Evolutionary conservation across 495 filamentous ascomycete species (phyloP).

Genomic region (Letharia lupina): DNA sequence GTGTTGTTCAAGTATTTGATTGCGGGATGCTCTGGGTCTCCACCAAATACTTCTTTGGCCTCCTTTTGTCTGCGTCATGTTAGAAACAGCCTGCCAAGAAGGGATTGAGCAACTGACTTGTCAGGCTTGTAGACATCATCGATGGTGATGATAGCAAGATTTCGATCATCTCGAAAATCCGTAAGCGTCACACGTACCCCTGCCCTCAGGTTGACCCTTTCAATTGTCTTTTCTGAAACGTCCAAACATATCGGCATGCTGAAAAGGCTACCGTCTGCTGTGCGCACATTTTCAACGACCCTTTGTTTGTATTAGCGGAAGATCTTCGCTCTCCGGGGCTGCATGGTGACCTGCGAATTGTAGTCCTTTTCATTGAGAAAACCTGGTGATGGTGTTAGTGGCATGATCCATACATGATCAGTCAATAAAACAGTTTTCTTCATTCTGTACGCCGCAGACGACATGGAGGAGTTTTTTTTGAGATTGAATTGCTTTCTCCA

Average conservation of each 20-base stretch:
- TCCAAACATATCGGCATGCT: slow-evolving; percentile 96
- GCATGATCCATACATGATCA: slow-evolving; percentile 26
- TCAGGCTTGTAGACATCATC: slow-evolving; percentile 94
- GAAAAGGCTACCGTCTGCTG: slow-evolving; percentile 86
- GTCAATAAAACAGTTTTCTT: background rate
- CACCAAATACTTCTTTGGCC: slow-evolving; percentile 89
- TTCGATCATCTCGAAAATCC: slow-evolving; percentile 92
- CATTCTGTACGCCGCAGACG: background rate
- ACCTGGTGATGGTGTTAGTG: slow-evolving; percentile 43
- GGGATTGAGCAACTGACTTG: slow-evolving; percentile 55
- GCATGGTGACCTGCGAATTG: slow-evolving; percentile 56
- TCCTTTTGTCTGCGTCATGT: slow-evolving; percentile 61
- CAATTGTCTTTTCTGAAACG: slow-evolving; percentile 61
- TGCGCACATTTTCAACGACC: slow-evolving; percentile 77
- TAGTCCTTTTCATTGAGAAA: slow-evolving; percentile 98
- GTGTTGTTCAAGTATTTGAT: slow-evolving; percentile 78
- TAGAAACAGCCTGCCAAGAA: slow-evolving; percentile 26
- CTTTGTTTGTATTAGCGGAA: slow-evolving; percentile 37
- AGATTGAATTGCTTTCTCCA: background rate
- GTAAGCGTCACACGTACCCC: slow-evolving; percentile 78
- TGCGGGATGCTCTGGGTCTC: slow-evolving; percentile 87
- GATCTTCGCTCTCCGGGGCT: slow-evolving; percentile 3
- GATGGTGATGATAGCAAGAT: slow-evolving; percentile 89
- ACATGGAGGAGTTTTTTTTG: background rate
- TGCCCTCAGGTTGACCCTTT: slow-evolving; percentile 61